Base-by-base conservation (phyloP, 257 asterid species). In the Eucommia ulmoides region DNA sequence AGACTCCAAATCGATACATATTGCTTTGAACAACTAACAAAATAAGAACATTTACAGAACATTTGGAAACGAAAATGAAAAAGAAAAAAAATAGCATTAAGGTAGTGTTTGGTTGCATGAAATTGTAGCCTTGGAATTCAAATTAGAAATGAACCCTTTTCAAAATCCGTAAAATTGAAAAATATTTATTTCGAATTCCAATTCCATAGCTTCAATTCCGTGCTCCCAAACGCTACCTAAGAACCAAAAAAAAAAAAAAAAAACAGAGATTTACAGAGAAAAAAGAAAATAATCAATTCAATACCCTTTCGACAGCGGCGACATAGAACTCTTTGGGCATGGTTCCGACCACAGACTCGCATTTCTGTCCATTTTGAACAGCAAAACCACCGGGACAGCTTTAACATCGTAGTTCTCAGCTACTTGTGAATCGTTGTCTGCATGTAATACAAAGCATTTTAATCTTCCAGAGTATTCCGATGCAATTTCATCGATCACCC, bases 281-380 rank as follows among this genome's bases (percentile, higher is more conserved):
- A 1, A 2, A 26, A 18, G 26, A 18, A 18, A 33, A 23, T 58
- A 73, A 62, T 0, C 76, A 71, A 60, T 74, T 60, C 38, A 88
- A 65, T 61, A 82, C 74, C 76, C 82, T 77, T 55, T 84, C 93
- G 41, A 85, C 78, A 65, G 94, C 85, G 52, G 84, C 79, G 22
- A 76, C 74, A 20, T 80, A 84, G 77, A 82, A 88, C 56, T 82
- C 83, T 70, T 82, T 88, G 17, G 96, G 88, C 97, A 88, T 88
- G 65, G 97, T 84, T 23, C 96, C 97, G 15, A 78, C 41, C 45
- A 84, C 64, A 23, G 85, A 61, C 15, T 65, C 91, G 0, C 60
- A 54, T 61, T 78, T 88, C 78, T 72, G 61, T 8, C 96, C 97
- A 41, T 82, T 73, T 53, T 82, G 58, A 88, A 88, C 79, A 84